These are phyloP conservation scores for Tardiomyces blankii DNA, from an alignment of 1,139 yeast genomes.

Conservation along the genomic window DNA sequence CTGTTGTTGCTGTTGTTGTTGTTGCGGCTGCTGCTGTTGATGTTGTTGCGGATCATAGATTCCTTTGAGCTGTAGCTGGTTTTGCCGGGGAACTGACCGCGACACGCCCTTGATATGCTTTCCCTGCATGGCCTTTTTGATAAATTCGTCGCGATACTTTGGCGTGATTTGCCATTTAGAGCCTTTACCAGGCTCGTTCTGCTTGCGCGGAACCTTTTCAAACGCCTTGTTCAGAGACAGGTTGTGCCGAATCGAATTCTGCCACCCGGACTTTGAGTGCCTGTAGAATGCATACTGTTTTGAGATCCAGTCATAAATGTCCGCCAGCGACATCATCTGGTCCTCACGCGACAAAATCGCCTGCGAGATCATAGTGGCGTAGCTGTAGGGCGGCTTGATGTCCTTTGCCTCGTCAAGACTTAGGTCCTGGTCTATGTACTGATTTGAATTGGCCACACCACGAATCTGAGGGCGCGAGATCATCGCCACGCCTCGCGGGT, in stretches of 20 bases:
- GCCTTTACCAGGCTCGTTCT: conserved; percentile 97
- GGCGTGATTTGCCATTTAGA: conserved; percentile 98
- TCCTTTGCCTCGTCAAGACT: conserved; percentile 87
- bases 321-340: conserved; percentile 80
- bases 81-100: conserved; percentile 6
- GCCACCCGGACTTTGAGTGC: conserved; percentile 93
- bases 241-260: conserved; percentile 76
- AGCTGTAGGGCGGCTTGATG: conserved; percentile 92
- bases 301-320: conserved; percentile 86
- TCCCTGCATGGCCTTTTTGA: conserved; percentile 64
- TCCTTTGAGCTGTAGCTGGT: conserved; percentile 5
- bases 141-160: conserved; percentile 70
- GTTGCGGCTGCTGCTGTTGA: conserved; percentile 16
- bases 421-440: conserved; percentile 42
- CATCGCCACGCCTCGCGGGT: conserved; percentile 31
- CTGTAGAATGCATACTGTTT: conserved; percentile 84
- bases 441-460: conserved; percentile 17
- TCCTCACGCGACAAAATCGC: conserved; percentile 84
- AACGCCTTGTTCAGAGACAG: conserved; percentile 74
- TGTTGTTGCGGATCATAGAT: conserved; percentile 5
- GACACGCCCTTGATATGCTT: conserved; percentile 31
- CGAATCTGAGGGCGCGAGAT: conserved; percentile 28
- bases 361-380: conserved; percentile 97
- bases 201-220: conserved; percentile 90
- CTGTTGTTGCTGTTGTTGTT: conserved; percentile 3